These are phyloP conservation scores for Xylariaceae sp. DNA, from an alignment of 2,329 filamentous ascomycete genomes.

Conservation along the genomic window DNA sequence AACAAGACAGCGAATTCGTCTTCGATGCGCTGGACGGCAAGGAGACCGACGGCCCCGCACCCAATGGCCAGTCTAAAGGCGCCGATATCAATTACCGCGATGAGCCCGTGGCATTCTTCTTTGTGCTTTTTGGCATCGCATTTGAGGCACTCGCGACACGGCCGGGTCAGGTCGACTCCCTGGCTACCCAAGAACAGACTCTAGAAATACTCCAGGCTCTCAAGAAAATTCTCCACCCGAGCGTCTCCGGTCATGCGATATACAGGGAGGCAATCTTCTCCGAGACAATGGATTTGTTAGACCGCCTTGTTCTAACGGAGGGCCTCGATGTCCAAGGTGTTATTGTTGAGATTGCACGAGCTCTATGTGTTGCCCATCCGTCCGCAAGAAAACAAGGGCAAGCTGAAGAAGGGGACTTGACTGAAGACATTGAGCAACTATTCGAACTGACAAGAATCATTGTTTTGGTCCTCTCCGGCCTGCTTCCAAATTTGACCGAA, in stretches of 20 bases:
- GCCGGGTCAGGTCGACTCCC: slow-evolving; percentile 59
- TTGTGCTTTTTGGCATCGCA: slow-evolving; percentile 91
- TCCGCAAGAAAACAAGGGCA: slow-evolving; percentile 69
- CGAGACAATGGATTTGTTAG: slow-evolving; percentile 93
- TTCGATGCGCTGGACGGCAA: slow-evolving; percentile 95
- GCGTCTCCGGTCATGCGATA: slow-evolving; percentile 92
- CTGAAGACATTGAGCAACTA: slow-evolving; percentile 95
- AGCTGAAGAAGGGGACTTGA: slow-evolving; percentile 71
- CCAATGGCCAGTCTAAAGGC: slow-evolving; percentile 54
- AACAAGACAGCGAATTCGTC: slow-evolving; percentile 95
- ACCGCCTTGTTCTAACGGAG: slow-evolving; percentile 88
- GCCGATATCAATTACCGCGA: slow-evolving; percentile 95
- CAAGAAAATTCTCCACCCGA: slow-evolving; percentile 90
- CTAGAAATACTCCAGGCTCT: slow-evolving; percentile 85
- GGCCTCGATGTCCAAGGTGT: slow-evolving; percentile 82
- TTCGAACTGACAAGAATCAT: slow-evolving; percentile 97
- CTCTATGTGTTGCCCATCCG: slow-evolving; percentile 84
- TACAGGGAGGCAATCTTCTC: slow-evolving; percentile 95
- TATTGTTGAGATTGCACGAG: slow-evolving; percentile 90
- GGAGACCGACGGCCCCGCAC: slow-evolving; percentile 46
- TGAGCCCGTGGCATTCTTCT: slow-evolving; percentile 97
- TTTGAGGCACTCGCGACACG: slow-evolving; percentile 92
- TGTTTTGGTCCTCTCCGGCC: slow-evolving; percentile 81
- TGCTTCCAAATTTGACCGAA: slow-evolving; percentile 78
- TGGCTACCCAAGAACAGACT: slow-evolving; percentile 72